A percentile compares a stretch with the other conserved stretches of the same genome.
Conservation (phyloP, 148 eudicot genomes). For the Vaccinium corymbosum region DNA sequence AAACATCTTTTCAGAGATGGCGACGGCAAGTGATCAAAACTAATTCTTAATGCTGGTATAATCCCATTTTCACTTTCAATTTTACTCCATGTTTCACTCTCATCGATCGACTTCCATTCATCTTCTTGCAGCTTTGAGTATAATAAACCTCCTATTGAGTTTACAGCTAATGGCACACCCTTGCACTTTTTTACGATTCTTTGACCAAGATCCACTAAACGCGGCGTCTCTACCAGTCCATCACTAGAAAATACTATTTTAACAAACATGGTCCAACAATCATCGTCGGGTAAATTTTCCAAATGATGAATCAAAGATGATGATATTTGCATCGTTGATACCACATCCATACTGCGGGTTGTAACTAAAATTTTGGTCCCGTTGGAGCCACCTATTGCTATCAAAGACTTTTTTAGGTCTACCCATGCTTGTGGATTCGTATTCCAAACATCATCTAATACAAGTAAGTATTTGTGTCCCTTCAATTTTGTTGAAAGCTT, state of each 20-base stretch:
- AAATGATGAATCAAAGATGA: background rate
- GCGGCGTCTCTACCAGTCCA: too few species aligned
- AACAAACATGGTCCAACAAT: conserved; percentile 14
- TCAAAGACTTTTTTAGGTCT: background rate
- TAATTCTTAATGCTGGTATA: background rate
- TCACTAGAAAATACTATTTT: background rate
- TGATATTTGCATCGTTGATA: background rate
- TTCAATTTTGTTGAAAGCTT: conserved; percentile 3
- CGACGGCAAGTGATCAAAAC: background rate
- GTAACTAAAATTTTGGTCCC: background rate
- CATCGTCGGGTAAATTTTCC: background rate
- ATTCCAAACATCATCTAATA: conserved; percentile 23
- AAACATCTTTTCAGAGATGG: too few species aligned
- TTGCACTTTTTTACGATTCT: too few species aligned
- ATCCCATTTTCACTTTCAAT: background rate
- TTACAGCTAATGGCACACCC: too few species aligned
- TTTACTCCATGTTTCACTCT: background rate
- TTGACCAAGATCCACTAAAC: too few species aligned
- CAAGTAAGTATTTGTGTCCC: conserved; percentile 12
- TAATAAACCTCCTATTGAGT: too few species aligned
- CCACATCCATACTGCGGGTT: background rate
- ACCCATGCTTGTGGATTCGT: background rate
- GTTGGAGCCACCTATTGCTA: background rate
- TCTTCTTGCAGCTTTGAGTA: too few species aligned
- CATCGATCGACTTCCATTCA: too few species aligned